Evolutionary conservation across 2,329 filamentous ascomycete species (phyloP).

Genomic region (Xylaria sp.): DNA sequence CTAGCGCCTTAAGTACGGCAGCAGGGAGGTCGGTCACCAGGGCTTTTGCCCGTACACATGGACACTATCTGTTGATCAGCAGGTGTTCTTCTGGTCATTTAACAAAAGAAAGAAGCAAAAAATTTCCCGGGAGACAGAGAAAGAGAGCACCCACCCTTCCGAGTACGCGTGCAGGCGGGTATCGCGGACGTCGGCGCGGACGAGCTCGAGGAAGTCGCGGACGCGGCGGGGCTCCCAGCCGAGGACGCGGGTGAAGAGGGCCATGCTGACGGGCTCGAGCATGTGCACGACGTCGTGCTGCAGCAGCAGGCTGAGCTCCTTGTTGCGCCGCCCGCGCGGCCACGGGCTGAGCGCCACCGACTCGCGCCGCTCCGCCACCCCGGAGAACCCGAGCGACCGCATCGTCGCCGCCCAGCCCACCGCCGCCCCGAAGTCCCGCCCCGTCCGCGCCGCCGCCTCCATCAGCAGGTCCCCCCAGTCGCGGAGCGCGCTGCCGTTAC

Average conservation of each 20-base stretch:
- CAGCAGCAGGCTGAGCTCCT: slow-evolving; percentile 27
- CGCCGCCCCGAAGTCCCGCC: slow-evolving; percentile 29
- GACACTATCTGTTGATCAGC: slow-evolving; percentile 9
- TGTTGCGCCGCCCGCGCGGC: slow-evolving; percentile 25
- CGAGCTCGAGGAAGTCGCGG: slow-evolving; percentile 20
- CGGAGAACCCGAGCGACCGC: slow-evolving; percentile 25
- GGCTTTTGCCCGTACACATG: slow-evolving; percentile 25
- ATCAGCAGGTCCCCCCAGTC: slow-evolving; percentile 27
- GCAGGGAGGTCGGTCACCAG: background rate
- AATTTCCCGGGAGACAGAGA: background rate
- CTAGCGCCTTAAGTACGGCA: background rate
- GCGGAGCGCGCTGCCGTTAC: slow-evolving; percentile 27
- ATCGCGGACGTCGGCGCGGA: slow-evolving; percentile 27
- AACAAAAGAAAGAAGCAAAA: background rate
- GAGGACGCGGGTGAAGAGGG: slow-evolving; percentile 31
- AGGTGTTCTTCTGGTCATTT: background rate
- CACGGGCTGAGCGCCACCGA: slow-evolving; percentile 28
- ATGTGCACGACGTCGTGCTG: slow-evolving; percentile 28
- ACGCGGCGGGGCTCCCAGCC: slow-evolving; percentile 24
- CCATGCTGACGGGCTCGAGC: slow-evolving; percentile 31
- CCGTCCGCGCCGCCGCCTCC: slow-evolving; percentile 23
- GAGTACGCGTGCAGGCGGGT: slow-evolving; percentile 30
- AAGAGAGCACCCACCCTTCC: slow-evolving; percentile 22
- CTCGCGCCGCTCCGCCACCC: slow-evolving; percentile 26
- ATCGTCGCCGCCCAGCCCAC: slow-evolving; percentile 25